These are phyloP conservation scores for Meyerozyma athensensis DNA, from an alignment of 1,139 yeast genomes.

Conservation along the genomic window DNA sequence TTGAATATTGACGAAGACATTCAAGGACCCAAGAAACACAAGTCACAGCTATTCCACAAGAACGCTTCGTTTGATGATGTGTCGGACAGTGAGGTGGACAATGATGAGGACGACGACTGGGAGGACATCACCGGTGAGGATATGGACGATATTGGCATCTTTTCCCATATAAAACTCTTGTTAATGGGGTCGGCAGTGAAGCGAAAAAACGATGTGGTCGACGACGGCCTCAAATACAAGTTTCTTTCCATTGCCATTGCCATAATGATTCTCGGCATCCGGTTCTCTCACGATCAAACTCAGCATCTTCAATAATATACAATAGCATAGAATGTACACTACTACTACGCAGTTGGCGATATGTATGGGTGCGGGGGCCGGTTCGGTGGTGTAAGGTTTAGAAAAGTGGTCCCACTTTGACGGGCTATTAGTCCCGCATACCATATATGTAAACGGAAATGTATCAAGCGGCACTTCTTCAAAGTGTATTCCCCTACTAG, in stretches of 20 bases:
- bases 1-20: constrained; percentile 14
- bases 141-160: constrained; percentile 24
- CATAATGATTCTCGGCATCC: constrained; percentile 38
- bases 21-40: constrained; percentile 26
- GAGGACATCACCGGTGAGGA: constrained; percentile 10
- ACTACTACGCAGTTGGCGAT: neutral
- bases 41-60: constrained; percentile 31
- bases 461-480: neutral
- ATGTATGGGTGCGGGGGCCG: too few relatives aligned
- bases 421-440: constrained; percentile 1
- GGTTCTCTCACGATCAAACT: constrained; percentile 24
- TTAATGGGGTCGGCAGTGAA: constrained; percentile 25
- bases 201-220: constrained; percentile 21
- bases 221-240: constrained; percentile 40
- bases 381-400: too few relatives aligned
- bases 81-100: constrained; percentile 10
- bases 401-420: constrained; percentile 2
- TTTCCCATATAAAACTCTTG: constrained; percentile 32
- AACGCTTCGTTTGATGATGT: constrained; percentile 9
- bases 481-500: neutral
- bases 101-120: constrained; percentile 7
- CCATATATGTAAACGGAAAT: neutral
- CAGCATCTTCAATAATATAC: constrained; percentile 9
- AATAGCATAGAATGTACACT: constrained; percentile 1
- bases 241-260: constrained; percentile 43